Percentiles rank a stretch among this genome's conserved stretches.
These are phyloP conservation scores for Agrocybe praecox DNA, from an alignment of 768 basidiomycete species.

Conservation along the genomic window DNA sequence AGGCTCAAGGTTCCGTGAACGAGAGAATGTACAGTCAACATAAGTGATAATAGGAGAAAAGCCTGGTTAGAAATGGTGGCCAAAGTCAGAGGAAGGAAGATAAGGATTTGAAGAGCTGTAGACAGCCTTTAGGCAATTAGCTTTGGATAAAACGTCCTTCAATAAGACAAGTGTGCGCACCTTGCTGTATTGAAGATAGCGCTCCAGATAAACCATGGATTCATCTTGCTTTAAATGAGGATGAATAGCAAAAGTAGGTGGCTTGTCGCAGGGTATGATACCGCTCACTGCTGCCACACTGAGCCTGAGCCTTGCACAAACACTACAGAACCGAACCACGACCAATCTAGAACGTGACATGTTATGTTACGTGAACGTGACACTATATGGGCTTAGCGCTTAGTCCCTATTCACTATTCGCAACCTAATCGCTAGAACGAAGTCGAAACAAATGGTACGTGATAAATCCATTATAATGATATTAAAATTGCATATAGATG, in stretches of 20 bases:
- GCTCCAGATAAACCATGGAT: conserved; percentile 69
- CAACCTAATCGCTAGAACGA: too few species aligned
- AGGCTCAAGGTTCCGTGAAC: conserved; percentile 81
- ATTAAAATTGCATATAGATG: too few species aligned
- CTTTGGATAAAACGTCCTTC: neutral
- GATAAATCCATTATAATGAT: too few species aligned
- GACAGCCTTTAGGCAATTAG: conserved; percentile 51
- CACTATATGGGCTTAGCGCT: neutral
- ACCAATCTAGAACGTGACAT: neutral
- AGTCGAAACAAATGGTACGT: too few species aligned
- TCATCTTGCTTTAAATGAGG: conserved; percentile 36
- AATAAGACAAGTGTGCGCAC: conserved; percentile 26
- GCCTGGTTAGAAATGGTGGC: conserved; percentile 80
- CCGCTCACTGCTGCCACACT: conserved; percentile 13
- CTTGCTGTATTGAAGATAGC: conserved; percentile 66
- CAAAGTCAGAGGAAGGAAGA: conserved; percentile 83
- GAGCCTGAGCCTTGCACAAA: neutral
- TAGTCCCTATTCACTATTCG: too few species aligned
- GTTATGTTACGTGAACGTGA: conserved; percentile 12
- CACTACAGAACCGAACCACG: neutral
- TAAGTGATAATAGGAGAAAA: conserved; percentile 79
- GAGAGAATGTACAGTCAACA: conserved; percentile 74
- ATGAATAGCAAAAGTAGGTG: neutral
- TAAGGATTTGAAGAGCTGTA: conserved; percentile 78
- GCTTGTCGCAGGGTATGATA: conserved; percentile 1